Evolutionary conservation across 1,139 yeast genomes (phyloP).

Genomic region (Saccharomyces hybrid): DNA sequence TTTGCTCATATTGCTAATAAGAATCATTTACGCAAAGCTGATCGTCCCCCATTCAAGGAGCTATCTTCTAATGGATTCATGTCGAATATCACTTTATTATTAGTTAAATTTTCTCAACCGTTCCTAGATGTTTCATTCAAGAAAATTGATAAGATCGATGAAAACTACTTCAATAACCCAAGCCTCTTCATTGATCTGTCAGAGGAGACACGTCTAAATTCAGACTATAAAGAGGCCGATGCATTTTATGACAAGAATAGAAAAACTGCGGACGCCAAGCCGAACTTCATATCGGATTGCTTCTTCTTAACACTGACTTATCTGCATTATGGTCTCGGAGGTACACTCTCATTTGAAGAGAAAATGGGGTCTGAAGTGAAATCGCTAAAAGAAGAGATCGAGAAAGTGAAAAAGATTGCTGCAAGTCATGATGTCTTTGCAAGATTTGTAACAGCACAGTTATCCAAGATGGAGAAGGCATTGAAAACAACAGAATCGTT

Average conservation of each 20-base stretch:
- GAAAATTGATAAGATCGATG: slow-evolving; percentile 71
- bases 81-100: slow-evolving; percentile 62
- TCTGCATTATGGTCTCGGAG: slow-evolving; percentile 85
- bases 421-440: slow-evolving; percentile 27
- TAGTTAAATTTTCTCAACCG: slow-evolving; percentile 72
- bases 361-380: slow-evolving; percentile 39
- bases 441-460: slow-evolving; percentile 34
- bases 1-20: slow-evolving; percentile 65
- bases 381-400: slow-evolving; percentile 42
- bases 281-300: slow-evolving; percentile 83
- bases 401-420: slow-evolving; percentile 36
- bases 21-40: slow-evolving; percentile 82
- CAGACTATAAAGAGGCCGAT: slow-evolving; percentile 64
- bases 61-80: slow-evolving; percentile 76
- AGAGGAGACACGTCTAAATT: slow-evolving; percentile 78
- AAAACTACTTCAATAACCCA: slow-evolving; percentile 48
- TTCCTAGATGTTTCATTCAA: slow-evolving; percentile 60
- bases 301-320: slow-evolving; percentile 74
- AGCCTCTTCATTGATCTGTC: slow-evolving; percentile 48
- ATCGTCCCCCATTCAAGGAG: slow-evolving; percentile 63
- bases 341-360: slow-evolving; percentile 53
- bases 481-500: slow-evolving; percentile 38
- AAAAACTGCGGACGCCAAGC: slow-evolving; percentile 28
- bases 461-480: slow-evolving; percentile 42
- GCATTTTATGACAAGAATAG: slow-evolving; percentile 41